Conservation (phyloP, 2,329 filamentous ascomycete genomes). For the Hypoxylon sp. region DNA sequence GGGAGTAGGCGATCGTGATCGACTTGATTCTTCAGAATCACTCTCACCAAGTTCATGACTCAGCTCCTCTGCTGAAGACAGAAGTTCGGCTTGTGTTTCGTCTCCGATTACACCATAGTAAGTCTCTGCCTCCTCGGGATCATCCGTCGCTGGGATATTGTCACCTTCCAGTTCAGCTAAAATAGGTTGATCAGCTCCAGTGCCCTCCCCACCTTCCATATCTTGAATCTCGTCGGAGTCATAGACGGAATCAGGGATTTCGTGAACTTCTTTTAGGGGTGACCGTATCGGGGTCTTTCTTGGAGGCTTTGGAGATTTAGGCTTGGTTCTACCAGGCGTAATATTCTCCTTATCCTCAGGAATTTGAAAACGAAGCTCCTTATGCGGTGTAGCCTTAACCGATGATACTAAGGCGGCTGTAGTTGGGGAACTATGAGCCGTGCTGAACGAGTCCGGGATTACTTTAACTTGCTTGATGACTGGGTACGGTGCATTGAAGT, state of each 20-base stretch:
- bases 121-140: conserved; percentile 36
- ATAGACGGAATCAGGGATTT: conserved; percentile 52
- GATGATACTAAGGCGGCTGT: conserved; percentile 45
- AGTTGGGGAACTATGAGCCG: conserved; percentile 49
- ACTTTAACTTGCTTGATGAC: conserved; percentile 45
- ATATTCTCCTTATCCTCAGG: conserved; percentile 56
- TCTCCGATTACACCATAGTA: conserved; percentile 41
- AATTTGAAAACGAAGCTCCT: conserved; percentile 50
- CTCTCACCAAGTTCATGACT: conserved; percentile 27
- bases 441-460: conserved; percentile 53
- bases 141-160: conserved; percentile 30
- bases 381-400: conserved; percentile 46
- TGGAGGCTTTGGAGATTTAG: conserved; percentile 51
- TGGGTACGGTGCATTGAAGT: conserved; percentile 41
- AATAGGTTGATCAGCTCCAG: conserved; percentile 28
- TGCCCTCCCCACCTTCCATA: conserved; percentile 37
- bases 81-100: conserved; percentile 47
- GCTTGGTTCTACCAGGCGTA: conserved; percentile 53
- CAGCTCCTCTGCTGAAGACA: conserved; percentile 36
- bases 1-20: conserved; percentile 22
- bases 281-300: conserved; percentile 43
- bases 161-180: conserved; percentile 17
- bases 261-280: conserved; percentile 50
- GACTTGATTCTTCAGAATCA: conserved; percentile 25
- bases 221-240: conserved; percentile 48